Evolutionary conservation across 768 basidiomycete species (phyloP).

Genomic region (Tulasnella sp.): DNA sequence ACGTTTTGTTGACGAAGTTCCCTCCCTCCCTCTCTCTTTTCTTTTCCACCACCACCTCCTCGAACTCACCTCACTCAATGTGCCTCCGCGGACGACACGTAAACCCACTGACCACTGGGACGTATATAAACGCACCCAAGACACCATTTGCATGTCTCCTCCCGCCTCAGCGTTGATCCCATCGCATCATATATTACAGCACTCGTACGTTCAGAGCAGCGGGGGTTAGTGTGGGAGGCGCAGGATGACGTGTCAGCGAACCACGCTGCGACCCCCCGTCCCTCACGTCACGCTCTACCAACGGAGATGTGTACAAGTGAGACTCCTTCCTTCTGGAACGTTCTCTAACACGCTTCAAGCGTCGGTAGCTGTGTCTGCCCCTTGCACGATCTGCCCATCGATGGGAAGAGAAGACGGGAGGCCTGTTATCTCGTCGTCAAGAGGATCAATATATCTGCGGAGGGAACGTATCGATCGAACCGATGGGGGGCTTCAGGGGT

Average conservation of each 20-base stretch:
- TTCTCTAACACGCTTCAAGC: conserved; percentile 6
- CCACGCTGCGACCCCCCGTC: conserved; percentile 4
- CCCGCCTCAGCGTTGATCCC: neutral
- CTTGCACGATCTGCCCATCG: neutral
- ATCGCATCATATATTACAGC: neutral
- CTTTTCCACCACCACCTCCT: neutral
- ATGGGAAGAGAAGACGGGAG: neutral
- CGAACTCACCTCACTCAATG: neutral
- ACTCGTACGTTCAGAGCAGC: neutral
- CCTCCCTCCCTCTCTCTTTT: neutral
- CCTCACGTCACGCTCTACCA: neutral
- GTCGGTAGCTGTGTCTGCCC: neutral
- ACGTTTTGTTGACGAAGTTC: neutral
- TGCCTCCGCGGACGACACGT: neutral
- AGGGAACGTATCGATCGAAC: neutral
- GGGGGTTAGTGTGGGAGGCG: conserved; percentile 2
- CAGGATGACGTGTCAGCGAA: conserved; percentile 5
- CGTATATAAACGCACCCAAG: conserved; percentile 12
- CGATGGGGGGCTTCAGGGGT: conserved; percentile 10
- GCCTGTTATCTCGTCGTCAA: conserved; percentile 4
- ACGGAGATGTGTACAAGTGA: neutral
- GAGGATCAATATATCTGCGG: conserved; percentile 13
- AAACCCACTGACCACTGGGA: neutral
- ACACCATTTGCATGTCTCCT: neutral
- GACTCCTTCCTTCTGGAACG: neutral